phyloP scores from a whole-genome alignment of 179 eudicot species.

The Actinidia chinensis region DNA sequence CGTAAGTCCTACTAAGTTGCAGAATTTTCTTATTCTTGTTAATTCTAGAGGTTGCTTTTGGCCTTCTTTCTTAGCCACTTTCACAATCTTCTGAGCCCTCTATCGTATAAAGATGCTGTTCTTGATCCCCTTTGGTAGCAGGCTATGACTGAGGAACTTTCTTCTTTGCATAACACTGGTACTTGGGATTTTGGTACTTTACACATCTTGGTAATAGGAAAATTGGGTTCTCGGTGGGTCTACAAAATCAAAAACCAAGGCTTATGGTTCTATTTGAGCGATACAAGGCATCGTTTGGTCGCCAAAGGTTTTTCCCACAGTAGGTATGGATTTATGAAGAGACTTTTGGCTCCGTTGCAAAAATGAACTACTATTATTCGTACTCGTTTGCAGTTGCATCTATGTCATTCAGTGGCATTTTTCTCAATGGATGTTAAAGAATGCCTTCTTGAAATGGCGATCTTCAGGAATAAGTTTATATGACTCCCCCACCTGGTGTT shows the following conservation, averaged over 20 bases:
- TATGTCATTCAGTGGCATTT: no score
- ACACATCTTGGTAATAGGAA: background rate
- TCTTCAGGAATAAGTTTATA: no score
- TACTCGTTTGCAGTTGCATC: no score
- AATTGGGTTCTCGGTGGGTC: constrained; percentile 8
- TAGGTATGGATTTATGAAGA: background rate
- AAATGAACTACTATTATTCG: background rate
- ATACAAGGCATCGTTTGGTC: background rate
- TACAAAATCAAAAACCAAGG: background rate
- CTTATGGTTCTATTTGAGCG: background rate
- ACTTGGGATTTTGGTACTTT: background rate
- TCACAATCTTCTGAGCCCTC: background rate
- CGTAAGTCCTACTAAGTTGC: constrained; percentile 7
- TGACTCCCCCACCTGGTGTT: no score
- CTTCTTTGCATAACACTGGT: background rate
- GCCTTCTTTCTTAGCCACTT: no score
- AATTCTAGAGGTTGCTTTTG: no score
- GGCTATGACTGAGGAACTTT: constrained; percentile 1
- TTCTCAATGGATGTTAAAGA: background rate
- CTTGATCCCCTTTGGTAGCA: no score
- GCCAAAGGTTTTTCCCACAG: background rate
- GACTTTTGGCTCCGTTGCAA: background rate
- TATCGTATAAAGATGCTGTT: background rate
- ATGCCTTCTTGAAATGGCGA: no score
- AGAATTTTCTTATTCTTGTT: background rate